Evolutionary conservation across 768 basidiomycete species (phyloP).

Genomic region (Mycena haematopus): DNA sequence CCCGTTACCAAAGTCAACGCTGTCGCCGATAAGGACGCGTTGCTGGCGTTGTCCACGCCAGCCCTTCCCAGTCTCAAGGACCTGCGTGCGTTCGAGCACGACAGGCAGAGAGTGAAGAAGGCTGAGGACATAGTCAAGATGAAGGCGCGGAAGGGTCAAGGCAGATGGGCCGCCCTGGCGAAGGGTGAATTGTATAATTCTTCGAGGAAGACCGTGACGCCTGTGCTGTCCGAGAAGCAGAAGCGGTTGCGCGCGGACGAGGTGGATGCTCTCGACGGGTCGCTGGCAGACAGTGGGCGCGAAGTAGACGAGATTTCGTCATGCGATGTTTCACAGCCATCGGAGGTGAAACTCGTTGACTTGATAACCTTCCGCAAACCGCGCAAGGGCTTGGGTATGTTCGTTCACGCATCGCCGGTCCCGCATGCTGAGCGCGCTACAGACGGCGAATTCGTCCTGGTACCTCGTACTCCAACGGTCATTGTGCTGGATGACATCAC

Average conservation of each 20-base stretch:
- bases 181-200: slow-evolving; percentile 25
- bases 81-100: slow-evolving; percentile 55
- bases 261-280: slow-evolving; percentile 27
- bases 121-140: slow-evolving; percentile 46
- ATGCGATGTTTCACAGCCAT: slow-evolving; percentile 16
- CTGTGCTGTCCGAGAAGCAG: slow-evolving; percentile 28
- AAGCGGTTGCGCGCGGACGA: slow-evolving; percentile 29
- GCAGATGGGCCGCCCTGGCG: slow-evolving; percentile 27
- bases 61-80: slow-evolving; percentile 43
- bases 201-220: slow-evolving; percentile 25
- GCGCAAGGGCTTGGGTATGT: slow-evolving; percentile 50
- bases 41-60: slow-evolving; percentile 22
- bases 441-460: slow-evolving; percentile 64
- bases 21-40: slow-evolving; percentile 28
- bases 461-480: slow-evolving; percentile 56
- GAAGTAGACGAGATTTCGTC: slow-evolving; percentile 22
- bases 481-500: slow-evolving; percentile 61
- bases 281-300: slow-evolving; percentile 14
- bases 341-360: slow-evolving; percentile 43
- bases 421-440: slow-evolving; percentile 6
- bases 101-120: slow-evolving; percentile 53
- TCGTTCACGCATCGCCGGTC: slow-evolving; percentile 18
- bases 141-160: slow-evolving; percentile 41
- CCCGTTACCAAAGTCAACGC: slow-evolving; percentile 20
- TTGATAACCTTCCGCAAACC: slow-evolving; percentile 44